These are phyloP conservation scores for Pisolithus albus DNA, from an alignment of 768 basidiomycete species.

Conservation along the genomic window DNA sequence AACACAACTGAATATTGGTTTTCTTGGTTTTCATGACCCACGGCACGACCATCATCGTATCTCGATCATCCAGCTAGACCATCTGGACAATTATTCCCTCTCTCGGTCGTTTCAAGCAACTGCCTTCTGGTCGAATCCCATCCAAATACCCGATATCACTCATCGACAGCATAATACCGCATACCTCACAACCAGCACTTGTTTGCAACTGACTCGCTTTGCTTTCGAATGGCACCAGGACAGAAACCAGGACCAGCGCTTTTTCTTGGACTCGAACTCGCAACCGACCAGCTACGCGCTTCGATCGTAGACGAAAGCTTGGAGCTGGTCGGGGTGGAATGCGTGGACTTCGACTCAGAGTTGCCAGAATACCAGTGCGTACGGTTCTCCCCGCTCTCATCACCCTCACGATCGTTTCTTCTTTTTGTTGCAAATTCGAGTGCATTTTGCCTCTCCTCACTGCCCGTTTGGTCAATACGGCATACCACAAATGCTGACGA, in stretches of 20 bases:
- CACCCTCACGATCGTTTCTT: neutral
- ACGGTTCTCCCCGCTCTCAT: slow-evolving; percentile 6
- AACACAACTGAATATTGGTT: too few species aligned
- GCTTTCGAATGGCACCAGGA: slow-evolving; percentile 24
- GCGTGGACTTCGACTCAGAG: slow-evolving; percentile 78
- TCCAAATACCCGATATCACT: neutral
- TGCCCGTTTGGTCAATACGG: too few species aligned
- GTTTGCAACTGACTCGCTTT: neutral
- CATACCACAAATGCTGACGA: slow-evolving; percentile 12
- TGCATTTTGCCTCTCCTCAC: too few species aligned
- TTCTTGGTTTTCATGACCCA: too few species aligned
- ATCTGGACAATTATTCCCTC: too few species aligned
- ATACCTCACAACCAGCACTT: neutral
- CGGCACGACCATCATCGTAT: too few species aligned
- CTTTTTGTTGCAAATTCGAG: too few species aligned
- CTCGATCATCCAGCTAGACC: too few species aligned
- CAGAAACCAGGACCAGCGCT: slow-evolving; percentile 42
- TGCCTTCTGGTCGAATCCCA: too few species aligned
- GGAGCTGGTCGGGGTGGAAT: slow-evolving; percentile 76
- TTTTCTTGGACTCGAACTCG: slow-evolving; percentile 83
- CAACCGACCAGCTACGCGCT: slow-evolving; percentile 77
- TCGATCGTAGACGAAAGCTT: slow-evolving; percentile 78
- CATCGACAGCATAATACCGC: neutral
- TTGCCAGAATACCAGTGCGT: slow-evolving; percentile 77
- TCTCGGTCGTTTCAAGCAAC: too few species aligned